Base-by-base conservation (phyloP, 352 stramenopile species). In the Nothophytophthora sp. region DNA sequence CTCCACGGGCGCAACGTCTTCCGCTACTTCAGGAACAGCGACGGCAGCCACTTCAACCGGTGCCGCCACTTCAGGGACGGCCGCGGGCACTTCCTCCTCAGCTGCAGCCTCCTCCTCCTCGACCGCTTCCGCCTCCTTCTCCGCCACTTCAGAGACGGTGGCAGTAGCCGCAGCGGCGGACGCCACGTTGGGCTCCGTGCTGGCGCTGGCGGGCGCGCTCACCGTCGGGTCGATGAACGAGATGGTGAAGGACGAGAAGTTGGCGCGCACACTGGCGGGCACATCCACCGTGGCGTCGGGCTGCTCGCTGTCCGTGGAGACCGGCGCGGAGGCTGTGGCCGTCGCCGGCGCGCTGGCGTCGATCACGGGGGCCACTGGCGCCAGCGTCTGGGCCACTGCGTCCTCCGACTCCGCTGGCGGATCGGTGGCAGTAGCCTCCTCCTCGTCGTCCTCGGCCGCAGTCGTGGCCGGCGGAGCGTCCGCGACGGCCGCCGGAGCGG, bases 211-310 rank as follows among this genome's bases (percentile, higher is more conserved):
- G 18, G 67, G 67, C 15, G 67, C 67, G 29, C 62, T 73, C 38
- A 71, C 48, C 12, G 42, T 75, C 20, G 70, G 66, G 44, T 80
- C 70, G 48, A 80, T 80, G 49, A 80, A 80, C 46, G 70, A 80
- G 28, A 80, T 80, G 28, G 58, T 80, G 29, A 80, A 80, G 33
- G 66, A 77, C 42, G 70, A 80, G 39, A 76, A 74, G 60, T 80
- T 76, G 43, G 58, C 67, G 29, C 70, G 70, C 16, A 80, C 70
- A 37, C 58, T 80, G 29, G 70, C 67, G 9, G 70, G 70, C 8
- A 80, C 55, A 33, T 76, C 58, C 13, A 80, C 64, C 10, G 48
- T n/a, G n/a, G n/a, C n/a, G n/a, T n/a, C n/a, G n/a, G n/a, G n/a
- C n/a, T n/a, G n/a, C n/a, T n/a, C n/a, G n/a, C n/a, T n/a, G n/a